Base-by-base conservation (phyloP, 306 rosid genomes). In the Trifolium repens region DNA sequence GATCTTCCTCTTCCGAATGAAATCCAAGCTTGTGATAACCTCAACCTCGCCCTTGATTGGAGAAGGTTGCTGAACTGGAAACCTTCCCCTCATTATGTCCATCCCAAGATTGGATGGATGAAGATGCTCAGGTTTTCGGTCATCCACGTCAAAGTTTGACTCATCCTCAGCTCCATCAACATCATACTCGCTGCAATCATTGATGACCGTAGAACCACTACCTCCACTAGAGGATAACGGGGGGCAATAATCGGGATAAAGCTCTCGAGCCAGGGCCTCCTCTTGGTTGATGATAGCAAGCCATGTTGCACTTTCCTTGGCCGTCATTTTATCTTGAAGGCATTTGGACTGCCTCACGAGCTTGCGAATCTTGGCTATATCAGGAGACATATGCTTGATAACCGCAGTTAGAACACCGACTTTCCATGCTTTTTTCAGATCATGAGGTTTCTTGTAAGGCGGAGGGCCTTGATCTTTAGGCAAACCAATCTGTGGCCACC, bases 371-470 rank as follows among this genome's bases (percentile, higher is more conserved):
- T 87, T 90, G 69, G 94, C 87, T 15, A 93, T 88, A 77, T 93
- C 89, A 34, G 96, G 98, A n/a, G 96, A 93, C 83, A 93, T 93
- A 59, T 93, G 98, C 78, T 93, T 93, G 72, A 93, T 90, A 16
- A 93, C 96, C 0, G 98, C 94, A 0, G 91, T 89, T 24, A 93
- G 85, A 68, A 93, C 98, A 35, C 94, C 89, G 2, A 93, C 94
- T 76, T 93, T 93, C 94, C 96, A 93, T 5, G 98, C 94, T 81
- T 93, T 93, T 84, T 93, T 93, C 74, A 90, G 46, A 75, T 93
- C 96, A 61, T 93, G 98, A 47, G 98, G 98, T 68, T 93, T 93
- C 93, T 90, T 93, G 91, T 93, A 93, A 4, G 98, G 96, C 2
- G 94, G 98, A 79, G 90, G 89, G 2, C 93, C 91, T 67, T 93